These are phyloP conservation scores for Ambrosia trifida DNA, from an alignment of 129 eudicot species.

Conservation along the genomic window DNA sequence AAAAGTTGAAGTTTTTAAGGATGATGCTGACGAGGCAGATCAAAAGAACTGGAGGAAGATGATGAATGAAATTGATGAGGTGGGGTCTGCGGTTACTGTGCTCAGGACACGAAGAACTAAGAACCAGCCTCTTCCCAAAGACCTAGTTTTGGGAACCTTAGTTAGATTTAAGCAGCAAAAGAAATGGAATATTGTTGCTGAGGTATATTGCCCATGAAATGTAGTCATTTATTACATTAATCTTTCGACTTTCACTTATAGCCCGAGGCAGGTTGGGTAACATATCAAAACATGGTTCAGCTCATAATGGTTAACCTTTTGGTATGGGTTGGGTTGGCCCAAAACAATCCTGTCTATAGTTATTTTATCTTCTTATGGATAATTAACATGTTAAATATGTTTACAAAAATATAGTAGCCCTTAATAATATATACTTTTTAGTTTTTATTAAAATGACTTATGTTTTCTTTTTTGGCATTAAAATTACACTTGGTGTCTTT, in stretches of 20 bases:
- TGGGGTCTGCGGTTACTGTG: slow-evolving; percentile 71
- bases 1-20: slow-evolving; percentile 67
- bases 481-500: neutral
- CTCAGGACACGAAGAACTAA: slow-evolving; percentile 58
- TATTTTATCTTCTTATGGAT: neutral
- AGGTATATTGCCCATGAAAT: slow-evolving; percentile 45
- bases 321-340: neutral
- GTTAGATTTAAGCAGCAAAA: slow-evolving; percentile 90
- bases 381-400: slow-evolving; percentile 2
- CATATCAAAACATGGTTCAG: neutral
- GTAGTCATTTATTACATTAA: neutral
- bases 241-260: neutral
- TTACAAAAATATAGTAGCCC: neutral
- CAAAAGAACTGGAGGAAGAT: slow-evolving; percentile 85
- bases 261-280: neutral
- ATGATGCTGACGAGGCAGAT: slow-evolving; percentile 80
- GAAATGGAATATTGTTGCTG: slow-evolving; percentile 96
- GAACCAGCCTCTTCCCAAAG: slow-evolving; percentile 73
- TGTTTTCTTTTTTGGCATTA: neutral
- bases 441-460: neutral
- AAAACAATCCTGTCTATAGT: neutral
- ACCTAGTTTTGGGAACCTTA: slow-evolving; percentile 80
- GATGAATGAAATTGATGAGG: slow-evolving; percentile 90
- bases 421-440: neutral
- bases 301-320: neutral